Percentiles rank a stretch among this genome's conserved stretches.
Evolutionary conservation across 2,329 filamentous ascomycete genomes (phyloP).

Genomic region (Ophiostoma pallidulum): DNA sequence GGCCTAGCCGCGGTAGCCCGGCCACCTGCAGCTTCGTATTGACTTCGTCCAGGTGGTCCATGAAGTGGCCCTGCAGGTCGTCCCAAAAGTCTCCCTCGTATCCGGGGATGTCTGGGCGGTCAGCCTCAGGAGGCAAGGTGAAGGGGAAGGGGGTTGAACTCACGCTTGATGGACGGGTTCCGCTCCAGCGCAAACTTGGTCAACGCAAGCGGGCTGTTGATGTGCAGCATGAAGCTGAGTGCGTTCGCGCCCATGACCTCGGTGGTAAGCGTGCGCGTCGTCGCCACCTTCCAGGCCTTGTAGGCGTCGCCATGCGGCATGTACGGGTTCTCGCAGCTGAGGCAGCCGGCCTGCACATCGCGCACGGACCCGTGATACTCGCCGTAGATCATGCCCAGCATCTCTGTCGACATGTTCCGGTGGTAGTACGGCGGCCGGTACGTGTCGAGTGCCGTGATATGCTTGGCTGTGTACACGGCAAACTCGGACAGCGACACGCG

Average conservation of each 20-base stretch:
- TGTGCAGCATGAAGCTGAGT: slow-evolving; percentile 16
- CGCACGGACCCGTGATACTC: slow-evolving; percentile 24
- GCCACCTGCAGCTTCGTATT: slow-evolving; percentile 1
- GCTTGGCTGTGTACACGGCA: slow-evolving; percentile 56
- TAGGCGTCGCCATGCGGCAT: slow-evolving; percentile 28
- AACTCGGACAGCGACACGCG: slow-evolving; percentile 44
- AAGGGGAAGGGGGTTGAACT: no score
- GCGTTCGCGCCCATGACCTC: slow-evolving; percentile 5
- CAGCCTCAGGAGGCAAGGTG: no score
- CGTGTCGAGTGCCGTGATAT: slow-evolving; percentile 52
- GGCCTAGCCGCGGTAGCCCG: not conserved
- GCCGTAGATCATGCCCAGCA: slow-evolving; percentile 43
- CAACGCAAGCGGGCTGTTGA: slow-evolving; percentile 8
- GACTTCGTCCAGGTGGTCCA: slow-evolving; percentile 7
- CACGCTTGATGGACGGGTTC: slow-evolving; percentile 1
- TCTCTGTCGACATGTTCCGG: slow-evolving; percentile 47
- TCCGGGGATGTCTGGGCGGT: slow-evolving; percentile 3
- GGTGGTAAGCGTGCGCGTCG: slow-evolving; percentile 12
- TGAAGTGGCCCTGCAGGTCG: slow-evolving; percentile 9
- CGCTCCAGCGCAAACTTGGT: slow-evolving; percentile 5
- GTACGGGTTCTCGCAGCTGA: slow-evolving; percentile 27
- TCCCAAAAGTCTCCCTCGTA: slow-evolving; percentile 3
- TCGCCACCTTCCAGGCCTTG: slow-evolving; percentile 22
- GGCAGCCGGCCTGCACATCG: slow-evolving; percentile 23
- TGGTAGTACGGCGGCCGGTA: slow-evolving; percentile 60